Base-by-base conservation (phyloP, 2,329 filamentous ascomycete species). In the Geosmithia morbida region DNA sequence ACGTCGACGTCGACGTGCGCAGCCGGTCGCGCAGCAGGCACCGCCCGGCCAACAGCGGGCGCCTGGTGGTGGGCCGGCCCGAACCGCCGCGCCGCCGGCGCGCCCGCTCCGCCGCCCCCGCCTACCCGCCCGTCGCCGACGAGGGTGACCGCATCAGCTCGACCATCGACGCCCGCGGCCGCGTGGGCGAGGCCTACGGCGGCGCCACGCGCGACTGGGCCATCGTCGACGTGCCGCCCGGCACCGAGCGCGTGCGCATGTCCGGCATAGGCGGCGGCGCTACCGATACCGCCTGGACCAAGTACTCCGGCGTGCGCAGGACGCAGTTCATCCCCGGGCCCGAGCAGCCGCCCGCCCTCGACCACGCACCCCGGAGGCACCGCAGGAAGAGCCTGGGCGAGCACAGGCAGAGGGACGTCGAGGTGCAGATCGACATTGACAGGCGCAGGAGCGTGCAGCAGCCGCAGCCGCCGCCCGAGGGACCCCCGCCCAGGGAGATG, bases 151-250 rank as follows among this genome's bases (percentile, higher is more conserved):
- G 85, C 50, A 72, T 79, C 51, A 74, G 71, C 22, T 59, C 62
- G 50, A 70, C 67, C 54, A 73, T 79, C 51, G 72, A 78, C 53
- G 64, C 68, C 14, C 77, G 84, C 29, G 80, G 77, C 18, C 77
- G 77, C 51, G 75, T 81, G 57, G 84, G 83, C 46, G 86, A 90
- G 62, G 85, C 83, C 19, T 80, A 74, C 60, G 77, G 84, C 55
- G 85, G 85, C 46, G 80, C 78, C 17, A 87, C 83, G 37, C 80
- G 77, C 52, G 83, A 80, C 57, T 94, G 87, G 86, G 74, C 78
- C 47, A 84, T 94, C 51, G 75, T 94, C 39, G 87, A 94, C 62
- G 82, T 94, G 40, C 87, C 86, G 1, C 85, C 87, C 0, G 87
- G 87, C 49, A 90, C 86, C 0, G 83, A 86, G 65, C 77, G 83